phyloP scores from a whole-genome alignment of 2,329 filamentous ascomycete species.

The Trichoderma sp. region DNA sequence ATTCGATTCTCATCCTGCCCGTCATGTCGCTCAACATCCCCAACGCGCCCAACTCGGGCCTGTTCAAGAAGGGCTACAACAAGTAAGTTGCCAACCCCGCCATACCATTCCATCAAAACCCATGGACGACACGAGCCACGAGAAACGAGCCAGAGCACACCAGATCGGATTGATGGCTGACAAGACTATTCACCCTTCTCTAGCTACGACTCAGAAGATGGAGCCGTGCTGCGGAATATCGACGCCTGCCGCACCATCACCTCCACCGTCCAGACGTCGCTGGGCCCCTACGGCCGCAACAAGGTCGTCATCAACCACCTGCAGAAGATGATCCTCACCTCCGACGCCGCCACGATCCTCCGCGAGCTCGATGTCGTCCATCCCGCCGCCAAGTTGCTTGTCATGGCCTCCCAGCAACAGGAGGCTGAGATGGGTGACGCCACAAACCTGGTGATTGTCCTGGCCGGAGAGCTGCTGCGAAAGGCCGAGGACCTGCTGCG shows the following conservation, averaged over 20 bases:
- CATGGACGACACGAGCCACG: too few relatives aligned
- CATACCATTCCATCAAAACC: constrained; percentile 6
- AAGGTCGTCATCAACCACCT: constrained; percentile 99
- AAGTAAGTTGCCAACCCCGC: constrained; percentile 61
- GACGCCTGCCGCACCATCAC: constrained; percentile 96
- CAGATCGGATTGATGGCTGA: not conserved
- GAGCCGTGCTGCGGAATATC: constrained; percentile 96
- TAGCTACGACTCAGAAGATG: constrained; percentile 99
- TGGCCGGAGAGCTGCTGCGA: constrained; percentile 91
- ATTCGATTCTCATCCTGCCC: constrained; percentile 20
- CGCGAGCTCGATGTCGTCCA: constrained; percentile 97
- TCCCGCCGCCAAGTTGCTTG: constrained; percentile 92
- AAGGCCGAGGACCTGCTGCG: constrained; percentile 96
- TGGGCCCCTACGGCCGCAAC: constrained; percentile 96
- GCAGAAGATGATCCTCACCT: constrained; percentile 99
- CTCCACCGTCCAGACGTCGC: constrained; percentile 92
- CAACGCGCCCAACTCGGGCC: constrained; percentile 83
- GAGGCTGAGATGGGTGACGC: constrained; percentile 99
- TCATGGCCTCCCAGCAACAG: constrained; percentile 99
- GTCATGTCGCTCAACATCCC: constrained; percentile 95
- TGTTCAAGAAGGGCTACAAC: constrained; percentile 96
- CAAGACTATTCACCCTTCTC: constrained; percentile 33
- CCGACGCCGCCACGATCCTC: constrained; percentile 94
- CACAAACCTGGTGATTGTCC: constrained; percentile 93
- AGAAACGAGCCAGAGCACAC: not conserved